A percentile compares a stretch with the other conserved stretches of the same genome.
These are phyloP conservation scores for Oryza longistaminata DNA, from an alignment of 176 grass and related monocot species.

Conservation along the genomic window DNA sequence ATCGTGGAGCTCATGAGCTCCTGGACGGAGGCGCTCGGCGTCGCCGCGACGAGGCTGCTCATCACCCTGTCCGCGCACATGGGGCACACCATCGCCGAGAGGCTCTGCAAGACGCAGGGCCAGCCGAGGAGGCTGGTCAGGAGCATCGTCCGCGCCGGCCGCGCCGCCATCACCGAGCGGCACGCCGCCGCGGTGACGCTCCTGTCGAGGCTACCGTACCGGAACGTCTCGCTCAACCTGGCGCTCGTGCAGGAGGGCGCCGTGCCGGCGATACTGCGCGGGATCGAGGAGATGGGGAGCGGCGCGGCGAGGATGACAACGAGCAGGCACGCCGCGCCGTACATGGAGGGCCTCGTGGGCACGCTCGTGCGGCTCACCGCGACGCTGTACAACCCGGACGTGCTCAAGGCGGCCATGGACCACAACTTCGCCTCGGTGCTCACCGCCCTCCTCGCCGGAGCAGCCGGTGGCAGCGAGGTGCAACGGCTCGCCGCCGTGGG, in stretches of 20 bases:
- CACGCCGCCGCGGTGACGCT: conserved; percentile 57
- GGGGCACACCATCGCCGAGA: conserved; percentile 73
- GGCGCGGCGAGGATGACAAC: conserved; percentile 25
- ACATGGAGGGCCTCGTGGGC: conserved; percentile 73
- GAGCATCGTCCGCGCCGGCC: conserved; percentile 42
- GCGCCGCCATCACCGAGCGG: conserved; percentile 49
- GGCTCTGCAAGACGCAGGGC: conserved; percentile 76
- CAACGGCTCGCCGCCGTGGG: conserved; percentile 68
- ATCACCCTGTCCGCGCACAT: conserved; percentile 57
- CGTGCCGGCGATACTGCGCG: conserved; percentile 48
- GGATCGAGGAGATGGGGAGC: conserved; percentile 57
- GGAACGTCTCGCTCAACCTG: conserved; percentile 72
- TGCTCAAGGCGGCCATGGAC: conserved; percentile 54
- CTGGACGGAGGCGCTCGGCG: conserved; percentile 47
- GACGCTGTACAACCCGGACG: conserved; percentile 67
- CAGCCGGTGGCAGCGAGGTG: conserved; percentile 56
- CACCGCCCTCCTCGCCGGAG: conserved; percentile 47
- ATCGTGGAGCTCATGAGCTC: conserved; percentile 67
- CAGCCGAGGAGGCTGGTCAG: conserved; percentile 60
- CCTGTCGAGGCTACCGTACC: conserved; percentile 66
- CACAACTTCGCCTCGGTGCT: conserved; percentile 56
- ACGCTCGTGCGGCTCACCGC: conserved; percentile 70
- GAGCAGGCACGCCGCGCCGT: conserved; percentile 49
- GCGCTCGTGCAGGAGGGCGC: conserved; percentile 56
- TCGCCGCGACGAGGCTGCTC: conserved; percentile 62